phyloP scores from a whole-genome alignment of 192 early-diverging fungal genomes.

The Backusella tuberculispora region DNA sequence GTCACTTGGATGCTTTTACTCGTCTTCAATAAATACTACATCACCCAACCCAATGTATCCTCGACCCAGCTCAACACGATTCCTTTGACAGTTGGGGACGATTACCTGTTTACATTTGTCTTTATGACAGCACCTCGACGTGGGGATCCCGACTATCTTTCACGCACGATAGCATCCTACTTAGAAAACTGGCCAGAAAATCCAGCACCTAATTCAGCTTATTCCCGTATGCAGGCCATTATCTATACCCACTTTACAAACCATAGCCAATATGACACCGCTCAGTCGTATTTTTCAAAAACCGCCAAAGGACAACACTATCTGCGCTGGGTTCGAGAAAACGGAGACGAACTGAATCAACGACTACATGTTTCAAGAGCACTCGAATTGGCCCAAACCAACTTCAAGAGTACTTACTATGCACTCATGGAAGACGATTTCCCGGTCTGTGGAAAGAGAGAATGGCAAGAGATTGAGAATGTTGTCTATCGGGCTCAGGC shows the following conservation, averaged over 20 bases:
- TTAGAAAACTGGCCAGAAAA: conserved; percentile 44
- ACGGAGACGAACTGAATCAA: conserved; percentile 50
- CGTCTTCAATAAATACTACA: conserved; percentile 35
- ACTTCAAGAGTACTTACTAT: conserved; percentile 44
- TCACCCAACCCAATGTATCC: conserved; percentile 25
- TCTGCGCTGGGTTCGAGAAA: conserved; percentile 48
- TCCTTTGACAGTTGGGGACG: conserved; percentile 14
- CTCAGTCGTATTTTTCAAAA: conserved; percentile 35
- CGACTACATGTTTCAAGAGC: conserved; percentile 50
- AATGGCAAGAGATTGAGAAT: conserved; percentile 53
- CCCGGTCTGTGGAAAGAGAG: conserved; percentile 48
- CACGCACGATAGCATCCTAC: conserved; percentile 48
- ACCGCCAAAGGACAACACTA: conserved; percentile 50
- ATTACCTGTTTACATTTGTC: conserved; percentile 47
- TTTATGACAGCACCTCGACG: conserved; percentile 58
- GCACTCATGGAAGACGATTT: conserved; percentile 58
- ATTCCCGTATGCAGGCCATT: conserved; percentile 51
- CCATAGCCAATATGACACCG: conserved; percentile 47
- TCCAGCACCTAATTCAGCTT: conserved; percentile 43
- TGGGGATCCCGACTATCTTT: conserved; percentile 44
- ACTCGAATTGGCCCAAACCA: conserved; percentile 37
- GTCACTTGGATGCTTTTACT: conserved; percentile 36
- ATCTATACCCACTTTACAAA: conserved; percentile 58
- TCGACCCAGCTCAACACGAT: conserved; percentile 19
- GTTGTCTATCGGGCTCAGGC: conserved; percentile 44